Percentiles rank a stretch among this genome's conserved stretches.
Conservation (phyloP, 1,284 basidiomycete genomes). For the Vanrija sp. region DNA sequence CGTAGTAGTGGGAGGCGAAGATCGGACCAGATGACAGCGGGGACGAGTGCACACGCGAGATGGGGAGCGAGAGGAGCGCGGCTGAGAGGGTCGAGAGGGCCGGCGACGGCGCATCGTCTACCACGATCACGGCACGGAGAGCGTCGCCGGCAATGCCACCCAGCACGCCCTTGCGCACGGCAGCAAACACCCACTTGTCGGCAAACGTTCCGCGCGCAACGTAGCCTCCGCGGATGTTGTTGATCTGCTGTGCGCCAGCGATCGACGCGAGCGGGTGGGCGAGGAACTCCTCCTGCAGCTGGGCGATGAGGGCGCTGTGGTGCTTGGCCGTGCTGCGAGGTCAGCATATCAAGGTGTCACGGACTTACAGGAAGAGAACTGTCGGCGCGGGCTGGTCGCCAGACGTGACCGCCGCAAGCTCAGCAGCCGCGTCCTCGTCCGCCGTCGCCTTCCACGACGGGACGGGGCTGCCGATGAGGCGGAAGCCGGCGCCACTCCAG, state of each 20-base stretch:
- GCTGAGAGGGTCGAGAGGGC: constrained; percentile 28
- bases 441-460: constrained; percentile 17
- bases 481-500: constrained; percentile 41
- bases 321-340: constrained; percentile 21
- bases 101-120: constrained; percentile 34
- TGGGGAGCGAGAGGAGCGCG: constrained; percentile 39
- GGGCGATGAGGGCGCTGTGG: constrained; percentile 27
- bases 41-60: constrained; percentile 31
- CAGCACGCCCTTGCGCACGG: constrained; percentile 21
- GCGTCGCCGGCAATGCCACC: constrained; percentile 28
- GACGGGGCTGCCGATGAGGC: constrained; percentile 30
- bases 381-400: constrained; percentile 29
- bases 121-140: constrained; percentile 33
- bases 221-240: constrained; percentile 31
- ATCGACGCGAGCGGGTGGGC: constrained; percentile 26
- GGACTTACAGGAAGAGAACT: constrained; percentile 39
- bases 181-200: constrained; percentile 33
- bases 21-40: constrained; percentile 35
- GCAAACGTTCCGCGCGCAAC: constrained; percentile 28
- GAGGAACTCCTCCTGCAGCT: constrained; percentile 22
- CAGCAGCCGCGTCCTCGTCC: constrained; percentile 19
- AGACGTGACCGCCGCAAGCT: constrained; percentile 21
- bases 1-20: constrained; percentile 41
- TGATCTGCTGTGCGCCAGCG: constrained; percentile 34
- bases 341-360: too few species aligned